Conservation (phyloP, 768 basidiomycete genomes). For the Podaxis mareebaensis region DNA sequence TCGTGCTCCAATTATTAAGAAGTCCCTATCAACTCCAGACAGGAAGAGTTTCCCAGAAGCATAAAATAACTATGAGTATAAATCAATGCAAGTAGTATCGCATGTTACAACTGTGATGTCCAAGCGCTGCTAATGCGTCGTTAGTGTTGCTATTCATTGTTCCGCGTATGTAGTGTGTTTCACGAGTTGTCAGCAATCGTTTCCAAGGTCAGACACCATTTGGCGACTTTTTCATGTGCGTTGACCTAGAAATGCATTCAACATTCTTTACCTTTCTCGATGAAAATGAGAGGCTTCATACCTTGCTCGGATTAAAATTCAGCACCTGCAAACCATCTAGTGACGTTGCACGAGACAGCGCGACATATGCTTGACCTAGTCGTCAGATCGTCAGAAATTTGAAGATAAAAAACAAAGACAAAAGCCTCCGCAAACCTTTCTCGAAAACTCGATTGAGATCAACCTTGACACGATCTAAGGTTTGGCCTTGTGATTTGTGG, state of each 20-base stretch:
- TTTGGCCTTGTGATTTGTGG: conserved; percentile 98
- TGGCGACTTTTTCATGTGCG: conserved; percentile 70
- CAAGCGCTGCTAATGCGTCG: background rate
- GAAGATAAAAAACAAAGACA: background rate
- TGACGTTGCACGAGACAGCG: conserved; percentile 84
- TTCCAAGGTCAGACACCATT: conserved; percentile 72
- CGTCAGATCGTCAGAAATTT: conserved; percentile 1
- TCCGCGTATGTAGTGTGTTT: background rate
- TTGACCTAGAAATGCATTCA: conserved; percentile 46
- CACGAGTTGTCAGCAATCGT: conserved; percentile 34
- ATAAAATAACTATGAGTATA: background rate
- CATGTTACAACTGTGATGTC: background rate
- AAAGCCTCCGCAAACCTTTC: conserved; percentile 53
- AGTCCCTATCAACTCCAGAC: background rate
- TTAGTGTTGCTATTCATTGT: background rate
- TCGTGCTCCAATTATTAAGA: background rate
- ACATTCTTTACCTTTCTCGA: background rate
- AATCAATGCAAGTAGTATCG: background rate
- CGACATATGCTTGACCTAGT: conserved; percentile 87
- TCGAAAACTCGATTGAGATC: conserved; percentile 93
- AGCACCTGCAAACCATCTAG: conserved; percentile 85
- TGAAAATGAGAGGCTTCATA: conserved; percentile 27
- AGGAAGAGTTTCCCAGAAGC: background rate
- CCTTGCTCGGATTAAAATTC: conserved; percentile 76
- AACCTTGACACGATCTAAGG: conserved; percentile 91